phyloP scores from a whole-genome alignment of 768 basidiomycete species.

The Cystobasidium onofrii region DNA sequence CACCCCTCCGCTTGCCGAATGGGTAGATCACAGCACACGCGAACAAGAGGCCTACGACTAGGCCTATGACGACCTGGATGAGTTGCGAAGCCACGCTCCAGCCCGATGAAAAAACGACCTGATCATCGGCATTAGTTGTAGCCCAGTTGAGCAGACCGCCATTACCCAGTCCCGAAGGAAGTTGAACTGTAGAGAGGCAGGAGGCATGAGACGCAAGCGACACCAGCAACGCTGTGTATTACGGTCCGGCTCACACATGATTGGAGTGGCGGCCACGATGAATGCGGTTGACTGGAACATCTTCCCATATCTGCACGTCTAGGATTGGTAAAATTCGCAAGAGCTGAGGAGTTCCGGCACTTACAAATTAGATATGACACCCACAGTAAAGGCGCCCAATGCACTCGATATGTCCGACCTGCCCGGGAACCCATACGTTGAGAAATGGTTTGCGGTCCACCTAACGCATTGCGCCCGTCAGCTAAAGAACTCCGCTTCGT shows the following conservation, averaged over 20 bases:
- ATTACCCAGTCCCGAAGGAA: conserved; percentile 31
- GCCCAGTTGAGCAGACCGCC: conserved; percentile 26
- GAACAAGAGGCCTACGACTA: conserved; percentile 28
- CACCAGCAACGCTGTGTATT: no score
- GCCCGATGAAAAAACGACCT: conserved; percentile 22
- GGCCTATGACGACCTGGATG: conserved; percentile 25
- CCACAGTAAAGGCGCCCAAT: conserved; percentile 72
- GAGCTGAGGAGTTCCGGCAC: neutral
- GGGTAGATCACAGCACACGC: conserved; percentile 23
- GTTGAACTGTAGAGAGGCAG: conserved; percentile 4
- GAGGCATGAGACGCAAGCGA: no score
- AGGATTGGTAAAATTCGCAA: neutral
- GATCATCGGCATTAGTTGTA: conserved; percentile 10
- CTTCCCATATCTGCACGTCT: conserved; percentile 43
- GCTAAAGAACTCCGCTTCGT: no score
- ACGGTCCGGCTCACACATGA: conserved; percentile 26
- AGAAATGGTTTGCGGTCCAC: conserved; percentile 68
- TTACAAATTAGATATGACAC: conserved; percentile 64
- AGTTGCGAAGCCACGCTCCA: conserved; percentile 30
- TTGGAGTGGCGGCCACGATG: conserved; percentile 30
- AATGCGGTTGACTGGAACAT: conserved; percentile 34
- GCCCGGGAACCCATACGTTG: conserved; percentile 48
- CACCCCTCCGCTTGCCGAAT: conserved; percentile 30
- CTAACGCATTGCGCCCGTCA: conserved; percentile 53
- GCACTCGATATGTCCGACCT: conserved; percentile 63